Percentiles rank a stretch among this genome's conserved stretches.
These are phyloP conservation scores for Ampelocalamus luodianensis DNA, from an alignment of 176 grass and related monocot species.

Conservation along the genomic window DNA sequence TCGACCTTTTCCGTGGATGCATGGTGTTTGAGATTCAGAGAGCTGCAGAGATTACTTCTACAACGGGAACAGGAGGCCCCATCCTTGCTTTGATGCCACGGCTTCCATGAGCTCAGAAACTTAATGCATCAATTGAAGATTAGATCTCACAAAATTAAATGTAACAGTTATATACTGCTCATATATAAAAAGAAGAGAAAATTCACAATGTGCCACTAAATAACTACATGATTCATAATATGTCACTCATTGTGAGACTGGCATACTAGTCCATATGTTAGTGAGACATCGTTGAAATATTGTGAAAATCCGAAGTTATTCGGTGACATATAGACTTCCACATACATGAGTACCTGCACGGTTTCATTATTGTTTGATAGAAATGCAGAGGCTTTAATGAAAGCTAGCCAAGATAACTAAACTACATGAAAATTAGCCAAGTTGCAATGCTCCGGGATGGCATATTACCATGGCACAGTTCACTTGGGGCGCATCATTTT, in stretches of 20 bases:
- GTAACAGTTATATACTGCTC: background rate
- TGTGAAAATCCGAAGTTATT: too few relatives aligned
- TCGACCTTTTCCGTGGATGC: slow-evolving; percentile 25
- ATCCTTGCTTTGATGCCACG: background rate
- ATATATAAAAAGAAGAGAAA: background rate
- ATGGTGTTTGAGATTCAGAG: slow-evolving; percentile 43
- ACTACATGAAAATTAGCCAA: background rate
- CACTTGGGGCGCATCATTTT: slow-evolving; percentile 4
- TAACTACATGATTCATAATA: too few relatives aligned
- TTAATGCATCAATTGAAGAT: background rate
- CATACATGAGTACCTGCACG: background rate
- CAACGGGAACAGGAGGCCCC: slow-evolving; percentile 2
- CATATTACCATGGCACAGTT: background rate
- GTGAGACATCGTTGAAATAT: too few relatives aligned
- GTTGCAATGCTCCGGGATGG: background rate
- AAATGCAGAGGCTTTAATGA: slow-evolving; percentile 16
- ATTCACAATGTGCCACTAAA: too few relatives aligned
- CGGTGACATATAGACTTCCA: background rate
- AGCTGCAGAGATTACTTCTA: slow-evolving; percentile 17
- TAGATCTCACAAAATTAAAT: background rate
- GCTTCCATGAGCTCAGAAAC: background rate
- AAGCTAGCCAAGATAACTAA: background rate
- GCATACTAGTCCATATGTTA: too few relatives aligned
- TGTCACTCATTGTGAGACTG: too few relatives aligned
- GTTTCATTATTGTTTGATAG: background rate